phyloP scores from a whole-genome alignment of 495 filamentous ascomycete genomes.

The Hypoxylon lenormandii region DNA sequence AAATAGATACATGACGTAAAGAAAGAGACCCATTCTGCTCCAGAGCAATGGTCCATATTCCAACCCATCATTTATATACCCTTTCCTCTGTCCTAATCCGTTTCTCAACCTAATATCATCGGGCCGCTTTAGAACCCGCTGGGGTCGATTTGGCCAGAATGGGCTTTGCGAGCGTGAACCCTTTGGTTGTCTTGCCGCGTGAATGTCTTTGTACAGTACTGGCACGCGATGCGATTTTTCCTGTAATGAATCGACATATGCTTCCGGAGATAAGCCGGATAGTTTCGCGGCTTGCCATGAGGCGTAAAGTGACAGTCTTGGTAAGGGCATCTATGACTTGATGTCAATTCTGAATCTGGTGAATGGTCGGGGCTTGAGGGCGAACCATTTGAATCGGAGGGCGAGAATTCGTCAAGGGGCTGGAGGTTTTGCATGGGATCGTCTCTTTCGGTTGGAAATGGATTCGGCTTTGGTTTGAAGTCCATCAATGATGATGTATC shows the following conservation, averaged over 20 bases:
- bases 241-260: not conserved
- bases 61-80: not conserved
- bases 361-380: not conserved
- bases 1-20: not conserved
- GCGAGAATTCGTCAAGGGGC: not conserved
- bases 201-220: not conserved
- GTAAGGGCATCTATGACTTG: not conserved
- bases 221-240: not conserved
- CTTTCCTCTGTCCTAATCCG: not conserved
- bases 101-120: not conserved
- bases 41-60: not conserved
- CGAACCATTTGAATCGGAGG: not conserved
- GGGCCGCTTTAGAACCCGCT: not conserved
- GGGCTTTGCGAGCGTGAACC: constrained; percentile 1
- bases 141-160: not conserved
- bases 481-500: not conserved
- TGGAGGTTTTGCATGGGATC: not conserved
- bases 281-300: constrained; percentile 3
- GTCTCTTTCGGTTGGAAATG: not conserved
- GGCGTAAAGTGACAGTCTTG: constrained; percentile 1
- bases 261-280: constrained; percentile 8
- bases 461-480: not conserved
- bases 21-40: not conserved
- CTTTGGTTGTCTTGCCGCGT: constrained; percentile 20
- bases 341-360: not conserved